Percentiles rank a stretch among this genome's conserved stretches.
phyloP scores from a whole-genome alignment of 1,284 basidiomycete species.

The Ustilago hordei region DNA sequence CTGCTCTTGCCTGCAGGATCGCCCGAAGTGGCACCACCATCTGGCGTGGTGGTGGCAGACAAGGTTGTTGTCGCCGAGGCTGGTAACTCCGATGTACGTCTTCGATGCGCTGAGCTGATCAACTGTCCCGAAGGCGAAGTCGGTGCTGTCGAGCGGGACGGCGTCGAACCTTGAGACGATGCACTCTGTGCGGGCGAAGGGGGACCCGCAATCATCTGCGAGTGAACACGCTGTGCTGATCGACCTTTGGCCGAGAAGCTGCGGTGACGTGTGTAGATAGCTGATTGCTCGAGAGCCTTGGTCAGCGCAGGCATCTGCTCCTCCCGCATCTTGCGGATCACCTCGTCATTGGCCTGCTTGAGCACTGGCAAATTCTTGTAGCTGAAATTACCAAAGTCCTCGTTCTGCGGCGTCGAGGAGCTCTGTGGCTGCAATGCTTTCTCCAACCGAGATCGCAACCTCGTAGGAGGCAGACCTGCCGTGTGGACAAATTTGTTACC shows the following conservation, averaged over 20 bases:
- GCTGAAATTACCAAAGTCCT: slow-evolving; percentile 97
- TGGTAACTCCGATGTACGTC: slow-evolving; percentile 50
- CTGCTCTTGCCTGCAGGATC: slow-evolving; percentile 7
- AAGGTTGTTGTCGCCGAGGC: slow-evolving; percentile 13
- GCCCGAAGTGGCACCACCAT: slow-evolving; percentile 9
- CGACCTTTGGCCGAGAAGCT: slow-evolving; percentile 58
- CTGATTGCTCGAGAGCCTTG: slow-evolving; percentile 54
- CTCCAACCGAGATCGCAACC: slow-evolving; percentile 43
- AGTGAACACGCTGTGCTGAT: slow-evolving; percentile 51
- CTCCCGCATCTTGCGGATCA: slow-evolving; percentile 84
- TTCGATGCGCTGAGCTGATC: slow-evolving; percentile 30
- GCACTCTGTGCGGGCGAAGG: slow-evolving; percentile 88
- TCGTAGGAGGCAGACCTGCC: slow-evolving; percentile 70
- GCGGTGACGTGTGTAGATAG: slow-evolving; percentile 57
- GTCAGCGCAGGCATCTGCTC: slow-evolving; percentile 69
- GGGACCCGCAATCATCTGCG: slow-evolving; percentile 51
- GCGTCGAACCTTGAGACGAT: slow-evolving; percentile 90
- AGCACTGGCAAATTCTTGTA: slow-evolving; percentile 97
- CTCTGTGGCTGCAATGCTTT: slow-evolving; percentile 33
- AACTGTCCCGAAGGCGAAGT: slow-evolving; percentile 77
- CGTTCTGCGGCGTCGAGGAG: slow-evolving; percentile 66
- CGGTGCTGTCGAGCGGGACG: slow-evolving; percentile 78
- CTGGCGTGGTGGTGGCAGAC: slow-evolving; percentile 18
- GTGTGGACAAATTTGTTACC: slow-evolving; percentile 51
- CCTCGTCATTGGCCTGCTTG: slow-evolving; percentile 98